Base-by-base conservation (phyloP, 306 rosid genomes). In the Chamaecrista fasciculata region DNA sequence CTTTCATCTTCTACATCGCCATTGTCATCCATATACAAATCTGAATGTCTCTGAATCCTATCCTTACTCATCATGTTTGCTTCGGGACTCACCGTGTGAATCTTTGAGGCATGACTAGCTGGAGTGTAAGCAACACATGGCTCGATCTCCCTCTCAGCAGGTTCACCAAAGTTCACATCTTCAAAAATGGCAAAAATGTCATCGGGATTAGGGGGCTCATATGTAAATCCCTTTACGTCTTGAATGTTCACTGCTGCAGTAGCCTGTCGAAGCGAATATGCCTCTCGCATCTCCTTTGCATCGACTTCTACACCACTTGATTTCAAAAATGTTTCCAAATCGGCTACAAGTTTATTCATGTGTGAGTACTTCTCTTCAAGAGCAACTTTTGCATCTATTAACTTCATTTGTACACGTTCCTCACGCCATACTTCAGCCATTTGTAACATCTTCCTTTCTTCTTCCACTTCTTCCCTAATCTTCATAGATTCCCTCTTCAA, bases 371-470 rank as follows among this genome's bases (percentile, higher is more conserved):
- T 93, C 69, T 87, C 84, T 51, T 93, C 97, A 64, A 93, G 85
- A 16, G 96, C 93, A 78, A 92, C 89, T 79, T 90, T 92, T 16
- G 96, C 98, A 78, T 93, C 97, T 48, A 90, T 82, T 73, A 93
- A 80, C 75, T 93, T 93, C 98, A 93, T 93, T 70, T 93, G 97
- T 69, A 93, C 96, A 29, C 97, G 97, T 81, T 93, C 97, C 79
- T 93, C 98, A 3, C 98, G 96, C 98, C 98, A 93, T 68, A 93
- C 94, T 84, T 93, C 97, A 55, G 93, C 97, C 91, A 88, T 84
- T 80, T 93, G 98, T 70, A 93, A 76, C 98, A 93, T 93, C 84
- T 70, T 86, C 65, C 96, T 85, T 56, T 93, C 98, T 20, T 87
- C 98, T 36, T 90, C 96, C 61, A 86, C 86, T 78, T 93, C 97